These are phyloP conservation scores for Leccinum obscurum DNA, from an alignment of 768 basidiomycete species.

Conservation along the genomic window DNA sequence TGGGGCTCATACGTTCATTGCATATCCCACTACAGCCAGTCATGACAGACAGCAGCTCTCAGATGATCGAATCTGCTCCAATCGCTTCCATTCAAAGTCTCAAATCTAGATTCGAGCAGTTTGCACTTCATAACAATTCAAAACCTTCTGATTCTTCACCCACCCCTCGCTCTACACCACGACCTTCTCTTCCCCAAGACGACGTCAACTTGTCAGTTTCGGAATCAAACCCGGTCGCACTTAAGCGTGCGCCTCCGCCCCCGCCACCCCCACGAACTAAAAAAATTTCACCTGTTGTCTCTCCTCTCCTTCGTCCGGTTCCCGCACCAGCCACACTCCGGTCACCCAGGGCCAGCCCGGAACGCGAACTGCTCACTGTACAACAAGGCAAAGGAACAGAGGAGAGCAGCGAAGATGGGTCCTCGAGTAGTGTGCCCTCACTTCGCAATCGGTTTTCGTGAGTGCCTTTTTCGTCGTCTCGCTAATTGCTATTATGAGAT, in stretches of 20 bases:
- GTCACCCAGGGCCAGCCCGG: constrained; percentile 23
- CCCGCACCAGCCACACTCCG: constrained; percentile 36
- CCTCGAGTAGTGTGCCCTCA: constrained; percentile 37
- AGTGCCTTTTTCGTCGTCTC: constrained; percentile 27
- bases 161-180: constrained; percentile 44
- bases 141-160: constrained; percentile 29
- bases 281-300: constrained; percentile 41
- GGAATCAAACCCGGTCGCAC: constrained; percentile 43
- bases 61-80: constrained; percentile 50
- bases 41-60: constrained; percentile 22
- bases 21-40: background rate
- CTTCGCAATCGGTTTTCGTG: constrained; percentile 50
- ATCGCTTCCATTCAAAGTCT: constrained; percentile 68
- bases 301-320: constrained; percentile 55
- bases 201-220: constrained; percentile 39
- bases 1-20: constrained; percentile 5
- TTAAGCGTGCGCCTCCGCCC: constrained; percentile 59
- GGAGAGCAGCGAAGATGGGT: constrained; percentile 19
- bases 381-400: constrained; percentile 3
- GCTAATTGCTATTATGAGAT: background rate
- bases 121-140: constrained; percentile 45
- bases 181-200: constrained; percentile 31
- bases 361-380: constrained; percentile 9
- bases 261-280: constrained; percentile 44
- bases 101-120: constrained; percentile 68